phyloP scores from a whole-genome alignment of 75 land plant genomes.

The Ceratopteris richardii region DNA sequence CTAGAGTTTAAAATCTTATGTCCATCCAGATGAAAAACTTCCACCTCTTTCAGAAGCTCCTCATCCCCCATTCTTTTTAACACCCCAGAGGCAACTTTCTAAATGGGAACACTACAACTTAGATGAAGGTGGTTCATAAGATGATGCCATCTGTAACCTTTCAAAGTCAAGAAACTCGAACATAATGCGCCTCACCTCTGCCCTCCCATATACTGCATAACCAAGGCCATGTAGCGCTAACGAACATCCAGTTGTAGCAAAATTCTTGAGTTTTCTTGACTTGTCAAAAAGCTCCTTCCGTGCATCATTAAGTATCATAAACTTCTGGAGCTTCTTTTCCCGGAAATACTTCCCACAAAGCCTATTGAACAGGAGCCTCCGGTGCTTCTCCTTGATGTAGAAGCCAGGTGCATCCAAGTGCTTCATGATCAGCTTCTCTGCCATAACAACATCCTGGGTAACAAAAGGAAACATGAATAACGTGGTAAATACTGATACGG shows the following conservation, averaged over 20 bases:
- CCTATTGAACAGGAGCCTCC: constrained; percentile 67
- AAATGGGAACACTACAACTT: too few species aligned
- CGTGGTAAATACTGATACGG: too few species aligned
- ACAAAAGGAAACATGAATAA: background rate
- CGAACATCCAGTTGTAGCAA: constrained; percentile 71
- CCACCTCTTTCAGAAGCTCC: too few species aligned
- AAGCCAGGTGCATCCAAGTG: constrained; percentile 86
- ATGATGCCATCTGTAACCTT: constrained; percentile 49
- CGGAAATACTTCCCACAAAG: constrained; percentile 76
- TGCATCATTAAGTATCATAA: constrained; percentile 50
- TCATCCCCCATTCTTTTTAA: too few species aligned
- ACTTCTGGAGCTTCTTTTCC: constrained; percentile 54
- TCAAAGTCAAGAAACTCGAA: constrained; percentile 89
- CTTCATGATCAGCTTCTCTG: constrained; percentile 93
- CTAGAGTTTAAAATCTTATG: too few species aligned
- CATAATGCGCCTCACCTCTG: constrained; percentile 90
- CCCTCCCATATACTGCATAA: constrained; percentile 76
- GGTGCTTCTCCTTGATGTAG: constrained; percentile 73
- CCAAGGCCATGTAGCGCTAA: constrained; percentile 87
- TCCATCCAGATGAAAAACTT: too few species aligned
- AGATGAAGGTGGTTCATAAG: too few species aligned
- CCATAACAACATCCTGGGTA: constrained; percentile 86
- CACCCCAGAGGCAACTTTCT: too few species aligned
- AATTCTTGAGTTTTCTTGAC: constrained; percentile 65
- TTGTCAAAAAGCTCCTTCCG: constrained; percentile 55